Percentiles rank a stretch among this genome's conserved stretches.
Conservation (phyloP, 352 stramenopile genomes). For the Phytophthora capsici region DNA sequence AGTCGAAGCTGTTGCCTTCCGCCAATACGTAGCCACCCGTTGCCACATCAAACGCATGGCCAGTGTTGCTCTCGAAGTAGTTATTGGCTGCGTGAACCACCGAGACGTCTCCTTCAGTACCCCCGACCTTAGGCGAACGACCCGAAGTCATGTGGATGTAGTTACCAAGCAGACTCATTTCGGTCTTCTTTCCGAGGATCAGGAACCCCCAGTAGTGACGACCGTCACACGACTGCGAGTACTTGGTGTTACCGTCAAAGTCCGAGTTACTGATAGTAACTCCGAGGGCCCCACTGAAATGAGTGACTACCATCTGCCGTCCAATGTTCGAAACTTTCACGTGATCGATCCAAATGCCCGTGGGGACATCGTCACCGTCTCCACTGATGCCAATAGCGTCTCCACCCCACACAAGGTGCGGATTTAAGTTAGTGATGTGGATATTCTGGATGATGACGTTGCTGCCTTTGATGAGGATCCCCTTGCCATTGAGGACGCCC, state of each 20-base stretch:
- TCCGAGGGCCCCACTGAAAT: constrained; percentile 31
- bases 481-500: constrained; percentile 47
- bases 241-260: constrained; percentile 48
- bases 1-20: constrained; percentile 55
- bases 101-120: constrained; percentile 4
- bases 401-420: constrained; percentile 41
- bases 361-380: constrained; percentile 12
- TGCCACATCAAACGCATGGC: constrained; percentile 39
- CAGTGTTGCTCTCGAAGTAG: constrained; percentile 48
- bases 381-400: constrained; percentile 32
- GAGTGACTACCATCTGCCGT: constrained; percentile 45
- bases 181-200: constrained; percentile 27
- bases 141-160: constrained; percentile 47
- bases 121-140: constrained; percentile 37
- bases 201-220: constrained; percentile 52
- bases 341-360: constrained; percentile 57
- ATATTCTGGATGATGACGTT: constrained; percentile 62
- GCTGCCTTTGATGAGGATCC: constrained; percentile 35
- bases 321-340: constrained; percentile 44
- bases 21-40: constrained; percentile 33
- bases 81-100: constrained; percentile 47
- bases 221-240: constrained; percentile 52
- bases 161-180: constrained; percentile 39
- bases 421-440: constrained; percentile 57
- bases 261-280: constrained; percentile 58